These are phyloP conservation scores for Spizellomyces sp. DNA, from an alignment of 192 early-diverging fungal genomes.

Conservation along the genomic window DNA sequence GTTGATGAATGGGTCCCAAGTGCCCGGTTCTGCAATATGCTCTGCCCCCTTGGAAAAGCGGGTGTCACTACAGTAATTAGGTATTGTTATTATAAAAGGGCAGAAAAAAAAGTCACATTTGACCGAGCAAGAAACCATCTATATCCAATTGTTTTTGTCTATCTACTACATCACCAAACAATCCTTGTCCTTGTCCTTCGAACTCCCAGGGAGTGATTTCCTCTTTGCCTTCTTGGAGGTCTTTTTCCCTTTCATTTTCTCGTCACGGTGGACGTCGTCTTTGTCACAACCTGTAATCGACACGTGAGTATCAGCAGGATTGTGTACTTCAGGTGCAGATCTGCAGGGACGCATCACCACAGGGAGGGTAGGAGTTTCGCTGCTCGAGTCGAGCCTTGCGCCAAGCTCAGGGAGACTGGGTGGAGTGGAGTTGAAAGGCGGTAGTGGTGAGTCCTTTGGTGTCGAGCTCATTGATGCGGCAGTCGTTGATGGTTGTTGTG, in stretches of 20 bases:
- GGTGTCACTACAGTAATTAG: too few species aligned
- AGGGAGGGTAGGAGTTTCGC: too few species aligned
- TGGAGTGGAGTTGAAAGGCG: neutral
- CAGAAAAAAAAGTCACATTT: too few species aligned
- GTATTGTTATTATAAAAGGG: too few species aligned
- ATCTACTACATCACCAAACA: neutral
- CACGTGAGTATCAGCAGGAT: neutral
- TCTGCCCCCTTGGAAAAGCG: too few species aligned
- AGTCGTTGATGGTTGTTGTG: neutral
- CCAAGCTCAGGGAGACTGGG: neutral
- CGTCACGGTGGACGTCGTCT: neutral
- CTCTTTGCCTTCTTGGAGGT: neutral
- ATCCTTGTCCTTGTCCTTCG: constrained; percentile 1
- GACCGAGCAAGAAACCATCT: too few species aligned
- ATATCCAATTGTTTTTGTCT: too few species aligned
- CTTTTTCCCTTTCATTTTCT: constrained; percentile 1
- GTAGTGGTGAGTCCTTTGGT: neutral
- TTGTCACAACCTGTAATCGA: too few species aligned
- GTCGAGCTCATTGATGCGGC: neutral
- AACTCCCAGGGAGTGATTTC: neutral
- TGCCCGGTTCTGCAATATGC: too few species aligned
- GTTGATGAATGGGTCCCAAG: neutral
- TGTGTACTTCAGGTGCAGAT: constrained; percentile 4
- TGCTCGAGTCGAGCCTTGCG: too few species aligned
- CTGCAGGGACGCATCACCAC: neutral